These are phyloP conservation scores for Fusarium devonianum DNA, from an alignment of 2,329 filamentous ascomycete genomes.

Conservation along the genomic window DNA sequence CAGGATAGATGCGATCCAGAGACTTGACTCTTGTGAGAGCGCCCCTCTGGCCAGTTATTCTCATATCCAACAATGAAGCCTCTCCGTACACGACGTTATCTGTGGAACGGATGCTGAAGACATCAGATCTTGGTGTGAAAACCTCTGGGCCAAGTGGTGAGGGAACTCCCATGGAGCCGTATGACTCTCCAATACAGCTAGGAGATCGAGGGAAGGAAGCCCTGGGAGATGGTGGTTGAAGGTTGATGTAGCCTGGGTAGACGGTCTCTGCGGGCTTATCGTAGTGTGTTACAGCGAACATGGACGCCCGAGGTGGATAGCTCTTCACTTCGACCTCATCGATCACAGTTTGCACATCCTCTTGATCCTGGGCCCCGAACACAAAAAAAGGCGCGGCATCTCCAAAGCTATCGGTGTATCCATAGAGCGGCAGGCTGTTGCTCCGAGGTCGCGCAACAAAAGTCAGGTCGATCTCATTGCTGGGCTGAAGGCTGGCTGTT, in stretches of 20 bases:
- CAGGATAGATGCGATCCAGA: slow-evolving; percentile 47
- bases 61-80: slow-evolving; percentile 50
- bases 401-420: slow-evolving; percentile 52
- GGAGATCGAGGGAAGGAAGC: slow-evolving; percentile 34
- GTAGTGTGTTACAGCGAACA: slow-evolving; percentile 42
- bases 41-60: slow-evolving; percentile 36
- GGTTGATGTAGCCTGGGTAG: slow-evolving; percentile 29
- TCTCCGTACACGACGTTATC: slow-evolving; percentile 52
- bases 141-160: slow-evolving; percentile 32
- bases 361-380: slow-evolving; percentile 50
- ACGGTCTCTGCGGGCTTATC: slow-evolving; percentile 38
- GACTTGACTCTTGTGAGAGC: slow-evolving; percentile 47
- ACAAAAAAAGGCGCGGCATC: slow-evolving; percentile 57
- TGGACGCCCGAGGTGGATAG: slow-evolving; percentile 33
- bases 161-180: slow-evolving; percentile 29
- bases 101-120: slow-evolving; percentile 45
- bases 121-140: slow-evolving; percentile 46
- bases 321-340: slow-evolving; percentile 26
- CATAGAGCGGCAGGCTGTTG: slow-evolving; percentile 58
- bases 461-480: slow-evolving; percentile 57
- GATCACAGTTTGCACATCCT: slow-evolving; percentile 31
- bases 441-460: slow-evolving; percentile 52
- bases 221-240: slow-evolving; percentile 34
- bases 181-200: slow-evolving; percentile 48
- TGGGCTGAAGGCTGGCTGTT: slow-evolving; percentile 62